phyloP scores from a whole-genome alignment of 805 yeast genomes.

The Candida glaebosa region DNA sequence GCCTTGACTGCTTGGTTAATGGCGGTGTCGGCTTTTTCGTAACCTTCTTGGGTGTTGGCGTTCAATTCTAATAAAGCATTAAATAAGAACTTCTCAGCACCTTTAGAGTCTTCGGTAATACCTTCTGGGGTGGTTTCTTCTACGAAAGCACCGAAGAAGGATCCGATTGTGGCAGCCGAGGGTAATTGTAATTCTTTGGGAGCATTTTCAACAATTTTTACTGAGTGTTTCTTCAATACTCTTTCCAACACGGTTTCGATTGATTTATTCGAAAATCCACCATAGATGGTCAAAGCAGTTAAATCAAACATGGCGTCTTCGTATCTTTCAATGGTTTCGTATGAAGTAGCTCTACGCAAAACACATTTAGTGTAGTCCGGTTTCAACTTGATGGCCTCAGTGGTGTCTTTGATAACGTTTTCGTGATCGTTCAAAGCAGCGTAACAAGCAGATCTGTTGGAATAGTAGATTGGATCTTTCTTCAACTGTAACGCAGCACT shows the following conservation, averaged over 20 bases:
- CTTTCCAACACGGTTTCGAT: slow-evolving; percentile 83
- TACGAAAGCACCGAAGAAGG: slow-evolving; percentile 85
- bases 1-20: slow-evolving; percentile 58
- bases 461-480: slow-evolving; percentile 83
- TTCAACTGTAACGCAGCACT: slow-evolving; percentile 72
- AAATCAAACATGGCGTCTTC: slow-evolving; percentile 88
- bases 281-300: slow-evolving; percentile 82
- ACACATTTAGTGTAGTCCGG: slow-evolving; percentile 91
- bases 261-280: slow-evolving; percentile 75
- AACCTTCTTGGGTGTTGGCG: slow-evolving; percentile 52
- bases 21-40: slow-evolving; percentile 57
- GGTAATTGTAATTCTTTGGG: slow-evolving; percentile 61
- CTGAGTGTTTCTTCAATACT: slow-evolving; percentile 78
- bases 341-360: slow-evolving; percentile 89
- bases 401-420: slow-evolving; percentile 83
- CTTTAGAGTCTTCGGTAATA: slow-evolving; percentile 48
- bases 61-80: slow-evolving; percentile 60
- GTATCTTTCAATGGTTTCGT: slow-evolving; percentile 74
- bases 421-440: slow-evolving; percentile 77
- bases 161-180: slow-evolving; percentile 75
- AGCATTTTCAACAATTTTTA: slow-evolving; percentile 61
- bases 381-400: slow-evolving; percentile 78
- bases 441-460: slow-evolving; percentile 96
- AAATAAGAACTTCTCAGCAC: slow-evolving; percentile 61
- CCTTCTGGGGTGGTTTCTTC: slow-evolving; percentile 51